These are phyloP conservation scores for Beauveria sp. DNA, from an alignment of 2,329 filamentous ascomycete genomes.

Conservation along the genomic window DNA sequence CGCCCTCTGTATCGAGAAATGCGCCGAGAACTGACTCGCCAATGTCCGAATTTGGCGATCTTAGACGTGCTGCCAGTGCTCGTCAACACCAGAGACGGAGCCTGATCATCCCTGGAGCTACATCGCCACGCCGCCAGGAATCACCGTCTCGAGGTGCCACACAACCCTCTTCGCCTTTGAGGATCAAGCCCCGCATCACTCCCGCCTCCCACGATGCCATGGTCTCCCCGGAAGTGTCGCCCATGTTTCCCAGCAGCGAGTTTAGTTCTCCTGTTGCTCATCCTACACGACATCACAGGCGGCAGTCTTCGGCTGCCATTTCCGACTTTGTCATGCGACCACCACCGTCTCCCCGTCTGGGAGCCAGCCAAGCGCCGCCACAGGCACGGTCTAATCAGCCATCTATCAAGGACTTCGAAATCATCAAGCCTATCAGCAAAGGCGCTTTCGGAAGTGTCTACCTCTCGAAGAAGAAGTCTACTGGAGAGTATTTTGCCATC, in stretches of 20 bases:
- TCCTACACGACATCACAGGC: constrained; percentile 61
- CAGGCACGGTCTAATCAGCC: constrained; percentile 84
- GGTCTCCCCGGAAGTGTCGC: constrained; percentile 82
- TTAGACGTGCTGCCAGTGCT: constrained; percentile 69
- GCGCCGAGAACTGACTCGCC: constrained; percentile 79
- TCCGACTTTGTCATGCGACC: constrained; percentile 60
- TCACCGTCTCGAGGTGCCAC: constrained; percentile 71
- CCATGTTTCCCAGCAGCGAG: constrained; percentile 75
- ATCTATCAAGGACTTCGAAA: constrained; percentile 98
- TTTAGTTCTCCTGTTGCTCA: constrained; percentile 66
- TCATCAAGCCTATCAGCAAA: constrained; percentile 99
- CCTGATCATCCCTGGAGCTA: constrained; percentile 69
- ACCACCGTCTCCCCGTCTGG: constrained; percentile 75
- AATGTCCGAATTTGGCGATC: constrained; percentile 71
- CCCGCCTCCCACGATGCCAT: constrained; percentile 55
- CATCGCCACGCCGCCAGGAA: constrained; percentile 76
- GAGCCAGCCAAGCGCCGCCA: constrained; percentile 66
- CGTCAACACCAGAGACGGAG: constrained; percentile 82
- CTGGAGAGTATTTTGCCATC: constrained; percentile 96
- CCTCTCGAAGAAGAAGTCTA: constrained; percentile 95
- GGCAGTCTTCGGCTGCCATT: constrained; percentile 85
- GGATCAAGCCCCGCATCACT: constrained; percentile 71
- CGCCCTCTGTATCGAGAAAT: constrained; percentile 62
- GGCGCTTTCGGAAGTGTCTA: constrained; percentile 98
- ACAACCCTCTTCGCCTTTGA: constrained; percentile 77